These are phyloP conservation scores for Fibroporia radiculosa DNA, from an alignment of 768 basidiomycete species.

Conservation along the genomic window DNA sequence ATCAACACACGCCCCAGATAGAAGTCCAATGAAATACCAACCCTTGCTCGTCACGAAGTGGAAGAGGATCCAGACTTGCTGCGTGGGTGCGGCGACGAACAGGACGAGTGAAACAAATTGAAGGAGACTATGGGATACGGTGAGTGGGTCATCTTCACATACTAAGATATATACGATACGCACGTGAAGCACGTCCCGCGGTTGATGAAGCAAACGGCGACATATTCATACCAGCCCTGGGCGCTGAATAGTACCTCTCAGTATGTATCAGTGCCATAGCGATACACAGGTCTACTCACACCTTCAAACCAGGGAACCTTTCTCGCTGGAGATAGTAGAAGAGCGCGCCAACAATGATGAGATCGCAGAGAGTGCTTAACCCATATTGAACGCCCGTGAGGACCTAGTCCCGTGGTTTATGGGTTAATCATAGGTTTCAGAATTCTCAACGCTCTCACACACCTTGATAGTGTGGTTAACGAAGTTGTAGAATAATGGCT, in stretches of 20 bases:
- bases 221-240: slow-evolving; percentile 6
- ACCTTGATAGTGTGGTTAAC: slow-evolving; percentile 8
- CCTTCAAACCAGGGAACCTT: slow-evolving; percentile 14
- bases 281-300: slow-evolving; percentile 1
- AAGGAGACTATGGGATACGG: slow-evolving; percentile 3
- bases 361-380: slow-evolving; percentile 7
- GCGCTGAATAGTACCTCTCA: background rate
- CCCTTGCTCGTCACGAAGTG: slow-evolving; percentile 16
- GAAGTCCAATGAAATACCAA: background rate
- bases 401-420: no score
- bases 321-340: slow-evolving; percentile 10
- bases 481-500: slow-evolving; percentile 10
- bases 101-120: slow-evolving; percentile 4
- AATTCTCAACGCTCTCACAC: background rate
- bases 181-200: slow-evolving; percentile 17
- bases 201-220: slow-evolving; percentile 16
- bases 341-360: slow-evolving; percentile 12
- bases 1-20: background rate
- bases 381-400: slow-evolving; percentile 9
- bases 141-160: no score
- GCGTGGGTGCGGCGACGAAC: slow-evolving; percentile 9
- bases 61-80: slow-evolving; percentile 16
- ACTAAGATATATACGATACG: no score
- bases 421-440: background rate
- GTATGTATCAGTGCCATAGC: background rate